These are phyloP conservation scores for Teunomyces barrocoloradensis DNA, from an alignment of 805 yeast species.

Conservation along the genomic window DNA sequence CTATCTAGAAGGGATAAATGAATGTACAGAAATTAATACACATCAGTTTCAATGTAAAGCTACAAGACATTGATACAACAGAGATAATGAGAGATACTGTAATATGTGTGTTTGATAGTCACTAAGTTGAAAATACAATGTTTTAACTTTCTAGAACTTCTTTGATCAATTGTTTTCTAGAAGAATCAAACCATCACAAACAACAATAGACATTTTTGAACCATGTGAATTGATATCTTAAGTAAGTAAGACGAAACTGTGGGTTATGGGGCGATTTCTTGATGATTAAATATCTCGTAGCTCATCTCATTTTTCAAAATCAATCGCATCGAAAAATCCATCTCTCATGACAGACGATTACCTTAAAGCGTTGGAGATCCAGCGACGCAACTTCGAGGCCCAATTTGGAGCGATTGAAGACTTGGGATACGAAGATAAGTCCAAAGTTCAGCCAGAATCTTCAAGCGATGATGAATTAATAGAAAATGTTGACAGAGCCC, in stretches of 20 bases:
- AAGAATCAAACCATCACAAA: no score
- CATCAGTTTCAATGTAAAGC: no score
- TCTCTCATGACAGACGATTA: conserved; percentile 27
- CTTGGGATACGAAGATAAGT: conserved; percentile 50
- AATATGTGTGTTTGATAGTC: no score
- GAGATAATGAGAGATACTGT: no score
- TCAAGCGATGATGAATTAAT: conserved; percentile 13
- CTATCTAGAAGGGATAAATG: background rate
- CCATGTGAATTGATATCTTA: no score
- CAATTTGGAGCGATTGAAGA: conserved; percentile 60
- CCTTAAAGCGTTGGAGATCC: conserved; percentile 44
- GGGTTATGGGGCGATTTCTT: no score
- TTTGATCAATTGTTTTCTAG: no score
- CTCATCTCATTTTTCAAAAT: background rate
- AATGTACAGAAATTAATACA: background rate
- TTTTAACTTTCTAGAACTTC: no score
- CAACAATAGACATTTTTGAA: no score
- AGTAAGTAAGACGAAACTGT: no score
- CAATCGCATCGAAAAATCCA: background rate
- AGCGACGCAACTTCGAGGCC: conserved; percentile 58
- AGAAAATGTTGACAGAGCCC: conserved; percentile 14
- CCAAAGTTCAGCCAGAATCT: conserved; percentile 18
- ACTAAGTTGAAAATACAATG: no score
- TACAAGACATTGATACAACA: no score
- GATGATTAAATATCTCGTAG: background rate